These are phyloP conservation scores for Vaccinium darrowii DNA, from an alignment of 148 eudicot species.

Conservation along the genomic window DNA sequence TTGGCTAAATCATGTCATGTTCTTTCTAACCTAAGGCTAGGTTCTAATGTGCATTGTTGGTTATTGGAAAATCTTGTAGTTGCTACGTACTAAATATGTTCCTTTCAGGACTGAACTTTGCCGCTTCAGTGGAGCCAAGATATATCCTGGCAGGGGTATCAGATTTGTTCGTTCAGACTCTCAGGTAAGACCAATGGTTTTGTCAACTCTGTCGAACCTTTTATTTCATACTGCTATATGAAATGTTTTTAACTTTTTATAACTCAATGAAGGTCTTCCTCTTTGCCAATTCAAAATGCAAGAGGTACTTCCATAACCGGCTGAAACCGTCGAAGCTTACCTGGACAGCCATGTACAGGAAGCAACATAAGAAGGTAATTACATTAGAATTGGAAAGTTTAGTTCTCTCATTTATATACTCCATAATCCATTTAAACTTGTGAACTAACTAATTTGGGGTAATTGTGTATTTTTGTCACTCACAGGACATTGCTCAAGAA, in stretches of 20 bases:
- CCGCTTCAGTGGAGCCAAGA: slow-evolving; percentile 62
- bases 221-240: background rate
- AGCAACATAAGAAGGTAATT: slow-evolving; percentile 68
- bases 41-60: background rate
- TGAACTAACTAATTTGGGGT: background rate
- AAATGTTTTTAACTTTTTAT: background rate
- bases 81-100: background rate
- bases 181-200: slow-evolving; percentile 31
- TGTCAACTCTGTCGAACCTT: background rate
- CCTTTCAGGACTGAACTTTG: slow-evolving; percentile 51
- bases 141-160: slow-evolving; percentile 60
- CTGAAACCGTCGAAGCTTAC: slow-evolving; percentile 66
- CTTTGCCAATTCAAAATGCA: slow-evolving; percentile 59
- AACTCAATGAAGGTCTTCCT: slow-evolving; percentile 51
- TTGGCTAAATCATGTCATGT: background rate
- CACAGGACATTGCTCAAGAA: slow-evolving; percentile 61
- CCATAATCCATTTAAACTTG: background rate
- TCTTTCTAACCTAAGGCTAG: background rate
- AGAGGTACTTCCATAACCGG: slow-evolving; percentile 73
- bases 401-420: background rate
- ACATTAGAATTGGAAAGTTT: background rate
- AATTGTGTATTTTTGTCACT: background rate
- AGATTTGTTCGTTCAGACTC: slow-evolving; percentile 55
- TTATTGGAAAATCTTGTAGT: background rate
- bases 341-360: slow-evolving; percentile 72